Evolutionary conservation across 1,139 yeast genomes (phyloP).

Genomic region (Torulaspora pretoriensis): DNA sequence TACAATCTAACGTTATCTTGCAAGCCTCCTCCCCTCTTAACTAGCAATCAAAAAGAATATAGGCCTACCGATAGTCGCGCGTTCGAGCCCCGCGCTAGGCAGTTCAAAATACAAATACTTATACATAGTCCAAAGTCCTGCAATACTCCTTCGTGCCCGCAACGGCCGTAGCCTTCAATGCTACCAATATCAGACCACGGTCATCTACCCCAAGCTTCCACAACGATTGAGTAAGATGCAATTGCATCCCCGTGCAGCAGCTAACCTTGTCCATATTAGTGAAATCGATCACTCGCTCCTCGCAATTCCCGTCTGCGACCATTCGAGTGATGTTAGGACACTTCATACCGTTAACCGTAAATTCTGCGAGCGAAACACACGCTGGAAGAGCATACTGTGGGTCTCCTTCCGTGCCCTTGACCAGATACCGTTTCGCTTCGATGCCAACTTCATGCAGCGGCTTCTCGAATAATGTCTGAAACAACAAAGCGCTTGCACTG

Average conservation of each 20-base stretch:
- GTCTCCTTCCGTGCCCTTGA: slow-evolving; percentile 7
- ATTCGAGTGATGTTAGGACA: slow-evolving; percentile 26
- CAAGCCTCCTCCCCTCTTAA: too few species aligned
- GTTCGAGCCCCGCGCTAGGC: slow-evolving; percentile 12
- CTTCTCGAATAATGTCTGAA: slow-evolving; percentile 29
- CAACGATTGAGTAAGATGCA: slow-evolving; percentile 29
- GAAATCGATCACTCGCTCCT: slow-evolving; percentile 24
- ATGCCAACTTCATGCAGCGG: slow-evolving; percentile 17
- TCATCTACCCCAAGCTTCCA: slow-evolving; percentile 32
- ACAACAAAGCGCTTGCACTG: slow-evolving; percentile 33
- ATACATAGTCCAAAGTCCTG: slow-evolving; percentile 18
- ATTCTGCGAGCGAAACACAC: slow-evolving; percentile 25
- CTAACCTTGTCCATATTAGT: slow-evolving; percentile 13
- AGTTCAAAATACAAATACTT: neutral
- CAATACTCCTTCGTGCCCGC: slow-evolving; percentile 26
- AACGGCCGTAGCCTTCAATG: slow-evolving; percentile 28
- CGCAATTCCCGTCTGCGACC: slow-evolving; percentile 23
- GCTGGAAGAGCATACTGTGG: slow-evolving; percentile 28
- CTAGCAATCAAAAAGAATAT: slow-evolving; percentile 6
- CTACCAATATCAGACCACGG: slow-evolving; percentile 26
- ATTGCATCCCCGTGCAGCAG: slow-evolving; percentile 24
- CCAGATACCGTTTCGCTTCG: slow-evolving; percentile 14
- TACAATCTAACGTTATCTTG: too few species aligned
- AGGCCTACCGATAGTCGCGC: neutral
- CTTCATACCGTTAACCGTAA: slow-evolving; percentile 24